Evolutionary conservation across 257 asterid species (phyloP), one percentile per base, ranked within the genome.

Genomic region (Nicotiana sylvestris): DNA sequence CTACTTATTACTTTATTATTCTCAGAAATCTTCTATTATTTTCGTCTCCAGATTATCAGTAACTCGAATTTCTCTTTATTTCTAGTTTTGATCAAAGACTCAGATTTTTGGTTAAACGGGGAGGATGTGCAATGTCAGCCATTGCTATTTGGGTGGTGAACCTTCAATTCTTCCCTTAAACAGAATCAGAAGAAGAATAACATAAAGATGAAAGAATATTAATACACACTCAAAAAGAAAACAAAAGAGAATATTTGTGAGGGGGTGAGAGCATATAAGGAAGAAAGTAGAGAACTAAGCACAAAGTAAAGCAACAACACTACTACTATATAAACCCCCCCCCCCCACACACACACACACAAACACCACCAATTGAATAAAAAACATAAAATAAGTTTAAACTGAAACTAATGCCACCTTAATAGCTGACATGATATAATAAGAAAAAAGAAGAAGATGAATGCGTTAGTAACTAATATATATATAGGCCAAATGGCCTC

Each of bases 61-160:
- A 21, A 21, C 21, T 21, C 21, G 21, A 21, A 21, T 21, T 21
- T 21, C 21, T 21, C 21, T 21, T 21, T 21, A 21, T 21, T 21
- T 21, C 21, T 21, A 21, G 21, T 21, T 21, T 21, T 21, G 21
- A 21, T 21, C 21, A 21, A 21, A 21, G 21, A 21, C 21, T 21
- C 21, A 21, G 21, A 21, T 21, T 21, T 21, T 21, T 21, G 21
- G 21, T 21, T 21, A 21, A 21, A 21, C 21, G 21, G 21, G 98
- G 98, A 70, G 87, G 95, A 86, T 94, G 98, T 27, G 88, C 83
- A 77, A 93, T 94, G 84, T 95, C 97, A 66, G 93, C 94, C 91
- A 90, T 92, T 64, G 90, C 83, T 86, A 87, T 87, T 87, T 64
- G 81, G 66, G 68, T 43, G 77, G 82, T 32, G 77, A 77, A 7